Evolutionary conservation across 2,329 filamentous ascomycete species (phyloP).

Genomic region (Fusarium sp.): DNA sequence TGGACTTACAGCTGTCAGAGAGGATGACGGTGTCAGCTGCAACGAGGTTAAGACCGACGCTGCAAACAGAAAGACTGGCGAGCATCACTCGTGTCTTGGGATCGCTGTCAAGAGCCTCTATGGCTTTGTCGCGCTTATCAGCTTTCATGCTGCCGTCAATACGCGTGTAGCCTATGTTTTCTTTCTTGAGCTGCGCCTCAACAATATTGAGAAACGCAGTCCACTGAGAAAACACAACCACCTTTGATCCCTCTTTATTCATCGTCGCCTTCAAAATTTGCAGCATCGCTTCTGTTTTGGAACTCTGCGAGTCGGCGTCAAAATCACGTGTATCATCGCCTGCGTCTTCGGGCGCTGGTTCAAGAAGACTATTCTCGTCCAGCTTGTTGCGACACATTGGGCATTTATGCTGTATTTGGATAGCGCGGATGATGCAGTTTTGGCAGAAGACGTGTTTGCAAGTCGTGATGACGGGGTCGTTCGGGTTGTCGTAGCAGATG

Average conservation of each 20-base stretch:
- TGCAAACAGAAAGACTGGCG: slow-evolving; percentile 83
- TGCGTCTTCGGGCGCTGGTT: slow-evolving; percentile 67
- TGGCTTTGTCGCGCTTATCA: slow-evolving; percentile 74
- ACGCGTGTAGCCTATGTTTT: slow-evolving; percentile 72
- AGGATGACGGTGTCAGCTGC: slow-evolving; percentile 88
- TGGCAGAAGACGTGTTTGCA: slow-evolving; percentile 85
- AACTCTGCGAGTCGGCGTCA: slow-evolving; percentile 74
- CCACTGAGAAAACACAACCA: slow-evolving; percentile 82
- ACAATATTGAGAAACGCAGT: slow-evolving; percentile 78
- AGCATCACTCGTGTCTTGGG: slow-evolving; percentile 78
- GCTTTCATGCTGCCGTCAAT: slow-evolving; percentile 85
- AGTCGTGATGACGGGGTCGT: slow-evolving; percentile 80
- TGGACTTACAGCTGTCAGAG: slow-evolving; percentile 73
- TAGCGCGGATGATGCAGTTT: slow-evolving; percentile 77
- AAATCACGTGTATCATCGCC: slow-evolving; percentile 57
- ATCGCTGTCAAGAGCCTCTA: slow-evolving; percentile 73
- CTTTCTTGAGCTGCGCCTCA: slow-evolving; percentile 70
- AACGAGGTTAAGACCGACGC: slow-evolving; percentile 86
- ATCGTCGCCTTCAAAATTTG: slow-evolving; percentile 78
- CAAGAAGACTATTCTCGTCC: slow-evolving; percentile 67
- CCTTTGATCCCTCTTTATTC: slow-evolving; percentile 70
- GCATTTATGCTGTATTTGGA: slow-evolving; percentile 81
- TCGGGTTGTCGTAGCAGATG: slow-evolving; percentile 79
- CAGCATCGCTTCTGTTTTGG: slow-evolving; percentile 83
- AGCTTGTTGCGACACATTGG: slow-evolving; percentile 83